These are phyloP conservation scores for Vitis hybrid DNA, from an alignment of 177 flowering plant genomes.

Conservation along the genomic window DNA sequence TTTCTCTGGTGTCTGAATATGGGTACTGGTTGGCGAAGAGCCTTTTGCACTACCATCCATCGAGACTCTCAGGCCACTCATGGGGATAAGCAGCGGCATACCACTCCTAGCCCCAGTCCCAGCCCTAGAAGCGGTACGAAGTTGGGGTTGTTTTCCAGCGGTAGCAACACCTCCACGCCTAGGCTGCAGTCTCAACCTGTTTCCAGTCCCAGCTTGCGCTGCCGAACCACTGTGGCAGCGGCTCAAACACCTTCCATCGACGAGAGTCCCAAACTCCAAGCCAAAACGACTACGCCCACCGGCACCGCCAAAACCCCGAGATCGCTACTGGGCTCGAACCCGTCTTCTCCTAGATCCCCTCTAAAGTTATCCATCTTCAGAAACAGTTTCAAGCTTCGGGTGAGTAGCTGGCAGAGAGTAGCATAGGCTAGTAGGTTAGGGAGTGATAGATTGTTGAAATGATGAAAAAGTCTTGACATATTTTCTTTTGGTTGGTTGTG, in stretches of 20 bases:
- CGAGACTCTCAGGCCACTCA: constrained; percentile 18
- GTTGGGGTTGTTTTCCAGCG: constrained; percentile 28
- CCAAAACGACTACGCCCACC: constrained; percentile 26
- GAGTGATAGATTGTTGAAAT: background rate
- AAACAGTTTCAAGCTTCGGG: constrained; percentile 46
- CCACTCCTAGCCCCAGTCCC: constrained; percentile 20
- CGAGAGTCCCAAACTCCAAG: constrained; percentile 26
- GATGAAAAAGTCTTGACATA: background rate
- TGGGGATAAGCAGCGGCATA: constrained; percentile 18
- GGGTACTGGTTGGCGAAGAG: constrained; percentile 51
- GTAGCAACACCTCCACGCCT: constrained; percentile 37
- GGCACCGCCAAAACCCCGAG: constrained; percentile 16
- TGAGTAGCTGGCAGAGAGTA: constrained; percentile 7
- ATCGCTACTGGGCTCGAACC: constrained; percentile 12
- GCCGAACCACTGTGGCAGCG: constrained; percentile 15
- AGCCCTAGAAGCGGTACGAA: constrained; percentile 28
- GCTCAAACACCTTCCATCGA: background rate
- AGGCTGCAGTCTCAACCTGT: constrained; percentile 22
- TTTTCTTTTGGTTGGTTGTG: background rate
- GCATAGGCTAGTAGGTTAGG: background rate
- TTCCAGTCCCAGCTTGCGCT: constrained; percentile 24
- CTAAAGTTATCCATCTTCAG: constrained; percentile 43
- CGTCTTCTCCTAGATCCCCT: constrained; percentile 42
- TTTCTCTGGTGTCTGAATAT: constrained; percentile 10
- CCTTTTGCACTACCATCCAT: constrained; percentile 38